phyloP scores from a whole-genome alignment of 495 filamentous ascomycete species.

The Ascodesmis nigricans region DNA sequence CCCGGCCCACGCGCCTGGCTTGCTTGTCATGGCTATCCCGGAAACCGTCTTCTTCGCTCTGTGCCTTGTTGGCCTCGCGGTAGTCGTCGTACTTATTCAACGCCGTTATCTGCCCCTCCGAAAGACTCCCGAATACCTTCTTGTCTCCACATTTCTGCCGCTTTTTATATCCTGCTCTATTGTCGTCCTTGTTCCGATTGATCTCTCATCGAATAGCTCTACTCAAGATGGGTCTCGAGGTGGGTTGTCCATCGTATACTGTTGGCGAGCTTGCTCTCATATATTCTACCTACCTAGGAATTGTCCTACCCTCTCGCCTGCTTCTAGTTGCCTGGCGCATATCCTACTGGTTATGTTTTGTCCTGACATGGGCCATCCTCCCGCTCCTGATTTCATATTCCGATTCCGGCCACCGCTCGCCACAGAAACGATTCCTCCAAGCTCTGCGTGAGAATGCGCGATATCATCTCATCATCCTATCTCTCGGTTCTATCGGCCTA shows the following conservation, averaged over 20 bases:
- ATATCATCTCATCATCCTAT: constrained; percentile 63
- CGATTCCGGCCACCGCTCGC: constrained; percentile 78
- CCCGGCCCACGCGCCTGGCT: no score
- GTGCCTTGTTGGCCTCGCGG: constrained; percentile 43
- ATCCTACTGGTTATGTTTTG: constrained; percentile 90
- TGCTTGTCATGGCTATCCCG: constrained; percentile 14
- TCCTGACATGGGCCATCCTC: constrained; percentile 83
- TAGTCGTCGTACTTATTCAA: constrained; percentile 58
- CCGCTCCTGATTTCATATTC: constrained; percentile 82
- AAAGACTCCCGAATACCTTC: constrained; percentile 72
- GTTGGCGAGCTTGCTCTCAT: no score
- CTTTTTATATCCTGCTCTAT: constrained; percentile 81
- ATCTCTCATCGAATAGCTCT: constrained; percentile 66
- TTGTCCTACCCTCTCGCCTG: constrained; percentile 41
- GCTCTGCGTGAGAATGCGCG: constrained; percentile 66
- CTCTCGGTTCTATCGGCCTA: constrained; percentile 44
- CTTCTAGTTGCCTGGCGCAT: constrained; percentile 77
- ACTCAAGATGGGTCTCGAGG: constrained; percentile 44
- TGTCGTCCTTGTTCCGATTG: constrained; percentile 86
- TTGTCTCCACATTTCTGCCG: constrained; percentile 79
- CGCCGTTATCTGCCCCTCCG: constrained; percentile 78
- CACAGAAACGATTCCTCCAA: constrained; percentile 56
- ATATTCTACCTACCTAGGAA: no score
- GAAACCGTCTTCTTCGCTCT: constrained; percentile 17
- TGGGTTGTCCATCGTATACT: no score